Evolutionary conservation across 495 filamentous ascomycete genomes (phyloP), one percentile per base, ranked within the genome.

Genomic region (Penicillium salamii): DNA sequence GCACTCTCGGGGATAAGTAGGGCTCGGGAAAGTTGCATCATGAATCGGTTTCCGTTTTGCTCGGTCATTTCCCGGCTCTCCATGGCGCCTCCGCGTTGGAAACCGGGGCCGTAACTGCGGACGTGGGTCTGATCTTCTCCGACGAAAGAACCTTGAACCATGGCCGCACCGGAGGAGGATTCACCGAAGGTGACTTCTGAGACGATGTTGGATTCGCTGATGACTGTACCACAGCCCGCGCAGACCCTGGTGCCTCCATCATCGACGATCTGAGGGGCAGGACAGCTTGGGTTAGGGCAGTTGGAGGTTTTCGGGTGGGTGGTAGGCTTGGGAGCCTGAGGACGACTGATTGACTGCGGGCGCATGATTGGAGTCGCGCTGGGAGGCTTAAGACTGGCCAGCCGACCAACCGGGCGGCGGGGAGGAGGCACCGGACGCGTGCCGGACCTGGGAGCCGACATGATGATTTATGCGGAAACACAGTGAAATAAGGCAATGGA

Each of bases 111-210:
- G 54, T 75, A 75, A 58, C 79, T 83, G 41, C 76, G 77, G 18
- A 82, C 83, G 70, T 83, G 78, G 24, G 79, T 79, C 60, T 95
- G 88, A 65, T 88, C 86, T 50, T 89, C 89, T 32, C 84, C 88
- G 42, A 98, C 80, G 71, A 83, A 91, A 41, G 81, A 88, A 55
- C 93, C 93, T 62, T 96, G 90, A 8, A 96, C 87, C n/a, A 91
- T 79, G 24, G 92, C 90, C 42, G 89, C 91, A 56, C 93, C 93
- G 19, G 79, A 80, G 1, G 85, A 77, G 32, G 78, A 84, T 68
- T 97, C 90, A 41, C 90, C 90, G 58, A 97, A 98, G 5, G 82
- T 83, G 42, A 97, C 79, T 60, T 98, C 93, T 17, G 89, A 80
- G 44, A 97, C 90, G 46, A 97, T 95, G 54, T 95, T 88, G 51